Conservation (phyloP, 306 rosid genomes). For the Neltuma alba region DNA sequence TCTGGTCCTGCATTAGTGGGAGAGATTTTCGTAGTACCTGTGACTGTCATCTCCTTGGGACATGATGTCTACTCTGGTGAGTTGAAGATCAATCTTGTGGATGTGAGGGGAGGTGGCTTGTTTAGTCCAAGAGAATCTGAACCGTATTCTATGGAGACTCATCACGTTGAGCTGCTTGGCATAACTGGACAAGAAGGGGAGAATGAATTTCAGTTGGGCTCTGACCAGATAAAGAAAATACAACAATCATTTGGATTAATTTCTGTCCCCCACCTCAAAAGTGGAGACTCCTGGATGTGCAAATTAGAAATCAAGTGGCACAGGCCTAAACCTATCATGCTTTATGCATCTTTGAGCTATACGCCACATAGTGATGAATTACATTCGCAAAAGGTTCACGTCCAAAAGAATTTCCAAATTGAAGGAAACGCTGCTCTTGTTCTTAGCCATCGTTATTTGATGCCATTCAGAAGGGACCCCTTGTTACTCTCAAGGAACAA, state of each 20-base stretch:
- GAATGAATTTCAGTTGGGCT: conserved; percentile 57
- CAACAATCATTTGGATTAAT: conserved; percentile 85
- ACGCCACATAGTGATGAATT: conserved; percentile 52
- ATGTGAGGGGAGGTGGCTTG: conserved; percentile 89
- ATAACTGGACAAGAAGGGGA: conserved; percentile 77
- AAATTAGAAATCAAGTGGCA: conserved; percentile 94
- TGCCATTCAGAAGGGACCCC: conserved; percentile 82
- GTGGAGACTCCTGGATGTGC: conserved; percentile 89
- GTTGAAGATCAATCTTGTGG: conserved; percentile 95
- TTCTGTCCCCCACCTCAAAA: conserved; percentile 78
- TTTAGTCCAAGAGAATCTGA: conserved; percentile 92
- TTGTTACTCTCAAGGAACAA: conserved; percentile 75
- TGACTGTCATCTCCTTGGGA: conserved; percentile 73
- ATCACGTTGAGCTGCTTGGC: conserved; percentile 91
- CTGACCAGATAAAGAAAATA: conserved; percentile 73
- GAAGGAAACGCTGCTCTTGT: conserved; percentile 78
- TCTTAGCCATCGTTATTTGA: conserved; percentile 64
- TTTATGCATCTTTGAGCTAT: conserved; percentile 84
- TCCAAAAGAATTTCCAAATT: conserved; percentile 91
- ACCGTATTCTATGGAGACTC: conserved; percentile 53
- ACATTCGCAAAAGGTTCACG: conserved; percentile 68
- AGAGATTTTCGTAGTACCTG: conserved; percentile 83
- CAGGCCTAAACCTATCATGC: conserved; percentile 90
- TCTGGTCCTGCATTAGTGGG: conserved; percentile 88
- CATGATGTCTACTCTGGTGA: conserved; percentile 84